These are phyloP conservation scores for Hericium erinaceus DNA, from an alignment of 768 basidiomycete species.

Conservation along the genomic window DNA sequence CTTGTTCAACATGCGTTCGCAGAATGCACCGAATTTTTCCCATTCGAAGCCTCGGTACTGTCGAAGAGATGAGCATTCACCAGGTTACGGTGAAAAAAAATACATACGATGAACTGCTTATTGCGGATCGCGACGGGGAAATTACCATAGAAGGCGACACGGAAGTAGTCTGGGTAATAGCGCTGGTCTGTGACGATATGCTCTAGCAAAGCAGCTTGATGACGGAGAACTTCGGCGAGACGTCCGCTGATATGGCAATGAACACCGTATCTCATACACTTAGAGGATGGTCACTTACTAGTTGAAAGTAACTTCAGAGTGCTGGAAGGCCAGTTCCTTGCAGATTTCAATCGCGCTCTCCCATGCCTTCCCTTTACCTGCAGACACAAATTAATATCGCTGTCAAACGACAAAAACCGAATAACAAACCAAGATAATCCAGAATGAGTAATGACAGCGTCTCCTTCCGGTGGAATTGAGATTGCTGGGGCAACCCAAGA, in stretches of 20 bases:
- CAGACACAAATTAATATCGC: not conserved
- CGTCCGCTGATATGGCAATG: conserved; percentile 41
- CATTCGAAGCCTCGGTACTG: conserved; percentile 92
- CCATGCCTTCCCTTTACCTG: conserved; percentile 96
- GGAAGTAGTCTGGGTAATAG: conserved; percentile 88
- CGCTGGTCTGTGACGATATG: conserved; percentile 77
- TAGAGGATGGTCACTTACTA: conserved; percentile 43
- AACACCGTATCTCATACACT: not conserved
- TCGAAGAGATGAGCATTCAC: not conserved
- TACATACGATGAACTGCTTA: conserved; percentile 81
- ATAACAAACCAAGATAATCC: conserved; percentile 73
- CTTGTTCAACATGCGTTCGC: conserved; percentile 87
- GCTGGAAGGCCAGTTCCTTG: conserved; percentile 84
- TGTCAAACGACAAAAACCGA: not conserved
- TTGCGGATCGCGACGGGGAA: conserved; percentile 79
- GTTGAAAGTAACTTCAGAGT: conserved; percentile 84
- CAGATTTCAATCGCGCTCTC: conserved; percentile 90
- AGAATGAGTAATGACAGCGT: conserved; percentile 84
- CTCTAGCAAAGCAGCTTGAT: conserved; percentile 82
- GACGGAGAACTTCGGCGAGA: conserved; percentile 75
- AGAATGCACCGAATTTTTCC: conserved; percentile 88
- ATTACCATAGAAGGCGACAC: conserved; percentile 88
- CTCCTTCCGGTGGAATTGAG: conserved; percentile 90
- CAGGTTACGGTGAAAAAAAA: not conserved
- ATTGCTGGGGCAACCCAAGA: conserved; percentile 83